A percentile compares a stretch with the other conserved stretches of the same genome.
These are phyloP conservation scores for Karstenula rhodostoma DNA, from an alignment of 2,329 filamentous ascomycete genomes.

Conservation along the genomic window DNA sequence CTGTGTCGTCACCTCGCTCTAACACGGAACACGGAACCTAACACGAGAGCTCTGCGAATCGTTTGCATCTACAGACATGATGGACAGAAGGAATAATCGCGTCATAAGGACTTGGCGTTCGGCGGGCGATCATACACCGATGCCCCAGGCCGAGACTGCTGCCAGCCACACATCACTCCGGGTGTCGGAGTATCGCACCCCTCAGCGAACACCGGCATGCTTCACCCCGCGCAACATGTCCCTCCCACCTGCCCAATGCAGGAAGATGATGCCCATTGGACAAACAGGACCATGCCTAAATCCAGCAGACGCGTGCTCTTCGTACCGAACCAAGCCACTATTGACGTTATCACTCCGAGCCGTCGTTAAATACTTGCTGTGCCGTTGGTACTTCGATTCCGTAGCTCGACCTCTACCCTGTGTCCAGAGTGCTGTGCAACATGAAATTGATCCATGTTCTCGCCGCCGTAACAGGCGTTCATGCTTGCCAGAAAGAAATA, in stretches of 20 bases:
- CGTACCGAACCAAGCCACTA: not conserved
- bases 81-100: not conserved
- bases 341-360: conserved; percentile 31
- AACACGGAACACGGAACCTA: too few species aligned
- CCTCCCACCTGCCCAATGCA: conserved; percentile 42
- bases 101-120: not conserved
- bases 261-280: conserved; percentile 30
- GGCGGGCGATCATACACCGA: not conserved
- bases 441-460: conserved; percentile 39
- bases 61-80: too few species aligned
- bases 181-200: not conserved
- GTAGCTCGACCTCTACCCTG: not conserved
- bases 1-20: not conserved
- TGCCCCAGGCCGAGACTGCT: not conserved
- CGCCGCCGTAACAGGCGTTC: conserved; percentile 39
- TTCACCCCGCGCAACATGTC: conserved; percentile 27
- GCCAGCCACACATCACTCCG: not conserved
- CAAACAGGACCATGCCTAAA: conserved; percentile 24
- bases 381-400: conserved; percentile 24
- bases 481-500: conserved; percentile 46
- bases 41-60: not conserved
- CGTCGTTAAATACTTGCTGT: not conserved
- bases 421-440: conserved; percentile 8
- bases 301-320: conserved; percentile 12
- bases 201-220: not conserved